These are phyloP conservation scores for Apiospora hydei DNA, from an alignment of 2,329 filamentous ascomycete genomes.

Conservation along the genomic window DNA sequence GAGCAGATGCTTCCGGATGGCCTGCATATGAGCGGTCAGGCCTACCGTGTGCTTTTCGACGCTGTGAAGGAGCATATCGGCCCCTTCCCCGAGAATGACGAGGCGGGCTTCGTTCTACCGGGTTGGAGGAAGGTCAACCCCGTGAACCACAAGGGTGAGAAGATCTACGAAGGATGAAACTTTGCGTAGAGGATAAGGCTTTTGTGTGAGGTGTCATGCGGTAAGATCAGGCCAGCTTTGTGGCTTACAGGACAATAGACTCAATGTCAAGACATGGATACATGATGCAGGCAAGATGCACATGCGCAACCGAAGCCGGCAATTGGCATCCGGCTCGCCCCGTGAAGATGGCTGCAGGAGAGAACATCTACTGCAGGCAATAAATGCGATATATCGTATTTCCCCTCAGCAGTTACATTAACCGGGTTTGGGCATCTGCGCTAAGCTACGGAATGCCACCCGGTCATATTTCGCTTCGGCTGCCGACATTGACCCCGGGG, in stretches of 20 bases:
- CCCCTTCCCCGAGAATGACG: constrained; percentile 43
- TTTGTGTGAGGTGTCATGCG: constrained; percentile 6
- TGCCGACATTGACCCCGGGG: neutral
- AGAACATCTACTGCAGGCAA: neutral
- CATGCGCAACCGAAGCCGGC: neutral
- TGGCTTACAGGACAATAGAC: neutral
- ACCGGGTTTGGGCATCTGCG: neutral
- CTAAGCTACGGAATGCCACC: neutral
- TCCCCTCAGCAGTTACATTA: neutral
- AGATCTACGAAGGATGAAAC: constrained; percentile 7
- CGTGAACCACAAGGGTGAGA: constrained; percentile 23
- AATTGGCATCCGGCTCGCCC: constrained; percentile 3
- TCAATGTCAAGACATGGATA: neutral
- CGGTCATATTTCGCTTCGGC: neutral
- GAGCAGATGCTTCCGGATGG: constrained; percentile 63
- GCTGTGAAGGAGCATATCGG: constrained; percentile 57
- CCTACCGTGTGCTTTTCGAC: constrained; percentile 61
- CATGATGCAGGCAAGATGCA: neutral
- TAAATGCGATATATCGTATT: neutral
- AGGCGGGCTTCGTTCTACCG: constrained; percentile 52
- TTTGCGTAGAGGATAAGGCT: neutral
- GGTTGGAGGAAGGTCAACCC: constrained; percentile 49
- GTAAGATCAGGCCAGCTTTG: constrained; percentile 10
- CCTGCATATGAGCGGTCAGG: constrained; percentile 62
- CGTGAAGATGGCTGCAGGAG: constrained; percentile 15